phyloP scores from a whole-genome alignment of 306 rosid genomes.

The Vicia villosa region DNA sequence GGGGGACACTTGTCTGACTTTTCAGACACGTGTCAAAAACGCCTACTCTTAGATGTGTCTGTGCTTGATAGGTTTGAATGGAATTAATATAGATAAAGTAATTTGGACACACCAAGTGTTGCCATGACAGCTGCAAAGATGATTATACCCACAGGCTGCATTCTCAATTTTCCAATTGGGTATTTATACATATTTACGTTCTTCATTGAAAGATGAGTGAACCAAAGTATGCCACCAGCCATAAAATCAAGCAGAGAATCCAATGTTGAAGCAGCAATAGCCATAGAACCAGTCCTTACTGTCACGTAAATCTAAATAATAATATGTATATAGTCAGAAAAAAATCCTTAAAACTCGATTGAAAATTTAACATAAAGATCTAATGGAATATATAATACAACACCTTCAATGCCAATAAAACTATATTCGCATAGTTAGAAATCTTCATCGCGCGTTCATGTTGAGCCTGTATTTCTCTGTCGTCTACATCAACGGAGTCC shows the following conservation, averaged over 20 bases:
- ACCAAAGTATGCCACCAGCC: constrained; percentile 99
- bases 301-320: constrained; percentile 71
- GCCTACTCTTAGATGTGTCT: too few relatives aligned
- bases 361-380: not conserved
- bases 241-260: constrained; percentile 80
- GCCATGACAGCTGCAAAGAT: constrained; percentile 97
- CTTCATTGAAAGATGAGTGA: constrained; percentile 87
- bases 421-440: constrained; percentile 62
- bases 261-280: constrained; percentile 81
- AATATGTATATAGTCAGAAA: not conserved
- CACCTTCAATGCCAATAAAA: constrained; percentile 62
- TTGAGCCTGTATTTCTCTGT: constrained; percentile 47
- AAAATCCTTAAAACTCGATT: constrained; percentile 1
- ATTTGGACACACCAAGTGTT: constrained; percentile 60
- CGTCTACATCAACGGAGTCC: constrained; percentile 33
- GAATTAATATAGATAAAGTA: constrained; percentile 23
- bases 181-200: constrained; percentile 69
- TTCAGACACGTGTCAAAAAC: too few relatives aligned
- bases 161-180: constrained; percentile 91
- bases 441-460: constrained; percentile 71
- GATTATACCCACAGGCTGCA: constrained; percentile 94
- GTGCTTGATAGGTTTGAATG: not conserved
- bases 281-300: constrained; percentile 66
- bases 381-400: not conserved
- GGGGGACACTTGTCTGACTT: too few relatives aligned